Evolutionary conservation across 495 filamentous ascomycete species (phyloP).

Genomic region (Tuber aestivum): DNA sequence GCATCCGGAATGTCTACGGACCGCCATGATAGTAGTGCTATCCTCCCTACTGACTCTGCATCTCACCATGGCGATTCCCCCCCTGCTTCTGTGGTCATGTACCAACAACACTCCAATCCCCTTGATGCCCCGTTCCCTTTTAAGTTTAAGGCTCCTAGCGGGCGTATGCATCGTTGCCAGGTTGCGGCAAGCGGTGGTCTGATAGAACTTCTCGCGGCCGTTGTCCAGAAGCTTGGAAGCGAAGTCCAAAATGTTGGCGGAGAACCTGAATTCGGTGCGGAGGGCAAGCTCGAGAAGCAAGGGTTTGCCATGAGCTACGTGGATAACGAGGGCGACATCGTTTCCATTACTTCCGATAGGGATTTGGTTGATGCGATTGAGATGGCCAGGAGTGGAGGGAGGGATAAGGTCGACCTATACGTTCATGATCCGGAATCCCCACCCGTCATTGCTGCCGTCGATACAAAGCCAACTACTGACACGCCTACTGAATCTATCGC

Average conservation of each 20-base stretch:
- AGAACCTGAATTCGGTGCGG: slow-evolving; percentile 60
- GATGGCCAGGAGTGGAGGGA: slow-evolving; percentile 65
- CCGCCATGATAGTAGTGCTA: slow-evolving; percentile 54
- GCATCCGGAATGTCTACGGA: slow-evolving; percentile 52
- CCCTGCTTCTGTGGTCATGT: slow-evolving; percentile 56
- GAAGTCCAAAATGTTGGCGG: slow-evolving; percentile 86
- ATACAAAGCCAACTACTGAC: slow-evolving; percentile 59
- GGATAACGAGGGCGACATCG: slow-evolving; percentile 94
- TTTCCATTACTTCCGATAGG: slow-evolving; percentile 92
- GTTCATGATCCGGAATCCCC: slow-evolving; percentile 90
- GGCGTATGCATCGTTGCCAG: slow-evolving; percentile 87
- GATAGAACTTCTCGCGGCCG: slow-evolving; percentile 68
- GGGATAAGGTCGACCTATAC: slow-evolving; percentile 94
- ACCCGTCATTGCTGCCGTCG: slow-evolving; percentile 60
- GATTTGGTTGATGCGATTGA: slow-evolving; percentile 87
- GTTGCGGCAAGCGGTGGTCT: slow-evolving; percentile 74
- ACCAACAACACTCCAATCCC: slow-evolving; percentile 49
- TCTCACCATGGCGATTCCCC: slow-evolving; percentile 86
- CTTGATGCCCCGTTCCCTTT: slow-evolving; percentile 83
- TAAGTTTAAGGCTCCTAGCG: slow-evolving; percentile 98
- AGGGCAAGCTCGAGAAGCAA: slow-evolving; percentile 69
- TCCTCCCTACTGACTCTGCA: slow-evolving; percentile 87
- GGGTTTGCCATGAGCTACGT: slow-evolving; percentile 94
- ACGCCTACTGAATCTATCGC: slow-evolving; percentile 50
- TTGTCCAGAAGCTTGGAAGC: slow-evolving; percentile 77